Evolutionary conservation across 495 filamentous ascomycete species (phyloP).

Genomic region (Annulohypoxylon stygium): DNA sequence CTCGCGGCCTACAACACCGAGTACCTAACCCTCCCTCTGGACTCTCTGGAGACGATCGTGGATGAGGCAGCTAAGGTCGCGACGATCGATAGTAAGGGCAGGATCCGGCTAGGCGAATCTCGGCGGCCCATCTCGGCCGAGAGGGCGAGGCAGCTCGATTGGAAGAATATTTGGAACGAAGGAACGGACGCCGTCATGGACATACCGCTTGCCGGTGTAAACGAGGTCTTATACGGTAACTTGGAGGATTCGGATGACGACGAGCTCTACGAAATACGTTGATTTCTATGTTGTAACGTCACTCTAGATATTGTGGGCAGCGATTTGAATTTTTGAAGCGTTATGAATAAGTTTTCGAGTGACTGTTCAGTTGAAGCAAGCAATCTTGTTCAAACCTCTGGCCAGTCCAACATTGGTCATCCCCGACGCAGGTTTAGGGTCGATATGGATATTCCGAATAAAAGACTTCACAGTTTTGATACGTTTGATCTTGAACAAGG

Average conservation of each 20-base stretch:
- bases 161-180: slow-evolving; percentile 86
- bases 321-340: slow-evolving; percentile 1
- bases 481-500: not conserved
- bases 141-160: slow-evolving; percentile 68
- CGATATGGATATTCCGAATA: not conserved
- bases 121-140: slow-evolving; percentile 65
- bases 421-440: not conserved
- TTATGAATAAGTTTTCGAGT: not conserved
- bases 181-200: slow-evolving; percentile 99
- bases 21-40: slow-evolving; percentile 85
- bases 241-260: slow-evolving; percentile 41
- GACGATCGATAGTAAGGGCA: slow-evolving; percentile 78
- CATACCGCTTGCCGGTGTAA: slow-evolving; percentile 95
- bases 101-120: slow-evolving; percentile 67
- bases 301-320: not conserved
- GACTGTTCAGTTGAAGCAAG: not conserved
- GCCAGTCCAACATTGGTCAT: not conserved
- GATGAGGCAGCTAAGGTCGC: slow-evolving; percentile 91
- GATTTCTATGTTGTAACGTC: slow-evolving; percentile 18
- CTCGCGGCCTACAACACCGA: slow-evolving; percentile 91
- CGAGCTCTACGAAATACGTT: slow-evolving; percentile 26
- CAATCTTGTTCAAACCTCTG: not conserved
- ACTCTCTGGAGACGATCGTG: slow-evolving; percentile 87
- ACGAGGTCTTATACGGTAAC: slow-evolving; percentile 85
- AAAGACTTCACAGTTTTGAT: too few species aligned